Evolutionary conservation across 768 basidiomycete genomes (phyloP), one percentile per base, ranked within the genome.

Genomic region (Roridomyces roridus): DNA sequence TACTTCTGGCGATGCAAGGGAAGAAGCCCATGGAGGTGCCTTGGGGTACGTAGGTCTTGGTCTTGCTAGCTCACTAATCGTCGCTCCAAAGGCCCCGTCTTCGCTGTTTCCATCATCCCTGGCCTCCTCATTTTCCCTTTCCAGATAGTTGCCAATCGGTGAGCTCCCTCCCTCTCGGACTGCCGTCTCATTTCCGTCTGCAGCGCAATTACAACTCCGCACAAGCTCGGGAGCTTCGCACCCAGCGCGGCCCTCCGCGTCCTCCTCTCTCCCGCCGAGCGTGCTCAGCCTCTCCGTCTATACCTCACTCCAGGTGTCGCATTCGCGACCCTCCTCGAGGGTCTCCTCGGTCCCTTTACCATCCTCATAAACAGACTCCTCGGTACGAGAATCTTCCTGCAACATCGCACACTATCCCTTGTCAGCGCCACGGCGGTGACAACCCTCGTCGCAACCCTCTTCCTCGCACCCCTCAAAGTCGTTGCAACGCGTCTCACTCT

Each of bases 221-320:
- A 55, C 31, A 55, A 42, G 17, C 54, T 60, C 42, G 11, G 15
- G 29, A 26, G 49, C 48, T 60, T 60, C 37, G 51, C 39, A 3
- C 54, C 55, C 17, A 36, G 8, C 11, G 45, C 31, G 14, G 59
- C 50, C 5, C 51, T 61, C 17, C 59, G 46, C 17, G 25, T 23
- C 25, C 49, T 61, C 9, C 59, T 61, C 20, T 56, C 59, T 21
- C 59, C 54, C 2, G 43, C 59, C 28, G 59, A 61, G 35, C 54
- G 50, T 43, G 45, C 44, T 4, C 23, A 47, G 11, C 59, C 59
- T 17, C 37, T 42, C n/a, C 29, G 35, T 2, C 55, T 61, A 10
- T 61, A 61, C 48, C 37, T 48, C 45, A 18, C 50, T 34, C 59
- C 59, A 4, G 59, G 59, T 20, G 59, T 61, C 39, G 55, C 39